A percentile compares a stretch with the other conserved stretches of the same genome.
Conservation (phyloP, 164 flowering plant genomes). For the Umbilicus rupestris region DNA sequence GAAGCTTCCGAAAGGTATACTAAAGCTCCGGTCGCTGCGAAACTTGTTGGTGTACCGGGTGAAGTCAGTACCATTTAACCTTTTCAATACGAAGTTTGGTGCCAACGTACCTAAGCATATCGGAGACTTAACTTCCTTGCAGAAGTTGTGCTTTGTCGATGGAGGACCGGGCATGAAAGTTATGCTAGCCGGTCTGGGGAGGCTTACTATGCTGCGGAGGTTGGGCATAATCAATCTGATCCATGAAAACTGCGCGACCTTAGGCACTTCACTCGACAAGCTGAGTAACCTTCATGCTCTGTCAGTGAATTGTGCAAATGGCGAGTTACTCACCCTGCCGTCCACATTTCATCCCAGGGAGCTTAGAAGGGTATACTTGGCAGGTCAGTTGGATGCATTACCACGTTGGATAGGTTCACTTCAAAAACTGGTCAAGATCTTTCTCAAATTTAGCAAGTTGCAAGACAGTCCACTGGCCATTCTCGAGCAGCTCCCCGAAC, state of each 20-base stretch:
- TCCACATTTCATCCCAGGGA: background rate
- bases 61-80: no score
- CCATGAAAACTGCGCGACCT: background rate
- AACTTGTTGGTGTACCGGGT: background rate
- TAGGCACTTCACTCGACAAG: constrained; percentile 5
- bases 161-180: background rate
- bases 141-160: constrained; percentile 11
- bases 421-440: background rate
- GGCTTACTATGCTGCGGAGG: constrained; percentile 10
- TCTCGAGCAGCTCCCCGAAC: constrained; percentile 9
- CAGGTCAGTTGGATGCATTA: constrained; percentile 8
- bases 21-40: background rate
- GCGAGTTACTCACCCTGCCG: constrained; percentile 5
- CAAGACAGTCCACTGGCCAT: constrained; percentile 1
- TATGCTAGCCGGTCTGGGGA: background rate
- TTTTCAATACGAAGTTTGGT: background rate
- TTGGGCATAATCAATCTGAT: constrained; percentile 9
- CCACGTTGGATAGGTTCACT: constrained; percentile 13
- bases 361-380: background rate
- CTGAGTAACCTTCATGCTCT: constrained; percentile 11
- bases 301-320: background rate
- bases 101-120: background rate
- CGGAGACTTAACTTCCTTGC: background rate
- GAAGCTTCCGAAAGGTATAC: constrained; percentile 7
- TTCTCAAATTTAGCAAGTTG: background rate